A percentile compares a stretch with the other conserved stretches of the same genome.
Evolutionary conservation across 176 grass and related monocot species (phyloP).

Genomic region (Triticum monococcum): DNA sequence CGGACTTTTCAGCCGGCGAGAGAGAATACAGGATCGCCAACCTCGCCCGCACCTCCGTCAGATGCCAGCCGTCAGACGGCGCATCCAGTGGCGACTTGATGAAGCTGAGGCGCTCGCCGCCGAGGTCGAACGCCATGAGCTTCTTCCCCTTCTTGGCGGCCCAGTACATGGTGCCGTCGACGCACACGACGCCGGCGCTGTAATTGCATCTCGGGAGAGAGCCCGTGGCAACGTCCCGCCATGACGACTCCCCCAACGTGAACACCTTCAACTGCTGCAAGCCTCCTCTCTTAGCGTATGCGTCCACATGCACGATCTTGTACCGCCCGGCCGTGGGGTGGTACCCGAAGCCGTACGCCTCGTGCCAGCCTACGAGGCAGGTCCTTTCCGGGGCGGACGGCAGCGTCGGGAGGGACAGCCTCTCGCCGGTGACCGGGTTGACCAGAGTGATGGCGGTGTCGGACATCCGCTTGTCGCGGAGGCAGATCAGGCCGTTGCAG

Average conservation of each 20-base stretch:
- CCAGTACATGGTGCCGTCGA: neutral
- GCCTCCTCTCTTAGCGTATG: neutral
- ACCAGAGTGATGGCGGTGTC: neutral
- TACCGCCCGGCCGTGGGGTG: neutral
- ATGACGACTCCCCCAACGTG: neutral
- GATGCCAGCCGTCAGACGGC: neutral
- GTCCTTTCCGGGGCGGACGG: neutral
- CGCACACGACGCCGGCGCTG: neutral
- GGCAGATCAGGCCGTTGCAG: slow-evolving; percentile 13
- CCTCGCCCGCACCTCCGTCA: neutral
- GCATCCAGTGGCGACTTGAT: neutral
- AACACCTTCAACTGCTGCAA: neutral
- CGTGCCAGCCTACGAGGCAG: neutral
- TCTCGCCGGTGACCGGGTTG: slow-evolving; percentile 13
- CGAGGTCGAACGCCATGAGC: neutral
- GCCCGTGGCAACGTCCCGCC: neutral
- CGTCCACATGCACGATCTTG: slow-evolving; percentile 3
- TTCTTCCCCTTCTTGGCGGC: neutral
- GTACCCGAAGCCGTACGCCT: neutral
- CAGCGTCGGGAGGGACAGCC: neutral
- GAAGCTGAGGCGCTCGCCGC: neutral
- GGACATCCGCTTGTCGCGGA: neutral
- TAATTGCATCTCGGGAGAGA: neutral
- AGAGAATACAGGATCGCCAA: neutral
- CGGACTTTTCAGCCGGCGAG: no score